phyloP scores from a whole-genome alignment of 129 eudicot genomes.

The Erigeron canadensis region DNA sequence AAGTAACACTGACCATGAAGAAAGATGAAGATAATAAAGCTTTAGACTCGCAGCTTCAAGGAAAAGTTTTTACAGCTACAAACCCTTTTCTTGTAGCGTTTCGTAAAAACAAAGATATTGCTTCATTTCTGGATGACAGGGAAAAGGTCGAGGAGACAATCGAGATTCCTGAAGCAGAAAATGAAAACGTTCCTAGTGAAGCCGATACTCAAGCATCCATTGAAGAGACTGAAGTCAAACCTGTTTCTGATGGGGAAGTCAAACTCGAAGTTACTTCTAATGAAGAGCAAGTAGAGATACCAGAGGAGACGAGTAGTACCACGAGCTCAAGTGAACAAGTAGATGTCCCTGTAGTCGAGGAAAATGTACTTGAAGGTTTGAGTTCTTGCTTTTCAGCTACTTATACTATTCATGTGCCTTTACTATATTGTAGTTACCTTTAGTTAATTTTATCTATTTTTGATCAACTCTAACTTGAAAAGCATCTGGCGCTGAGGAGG shows the following conservation, averaged over 20 bases:
- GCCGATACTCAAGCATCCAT: constrained; percentile 22
- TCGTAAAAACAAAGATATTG: constrained; percentile 61
- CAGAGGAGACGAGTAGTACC: constrained; percentile 24
- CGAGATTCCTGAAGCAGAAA: constrained; percentile 12
- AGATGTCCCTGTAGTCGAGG: constrained; percentile 28
- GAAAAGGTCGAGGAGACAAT: constrained; percentile 41
- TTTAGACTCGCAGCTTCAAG: constrained; percentile 51
- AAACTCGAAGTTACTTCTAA: constrained; percentile 18
- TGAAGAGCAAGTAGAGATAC: constrained; percentile 21
- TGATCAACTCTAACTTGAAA: constrained; percentile 7
- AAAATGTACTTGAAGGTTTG: constrained; percentile 44
- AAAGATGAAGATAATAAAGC: constrained; percentile 48
- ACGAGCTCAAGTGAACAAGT: constrained; percentile 41
- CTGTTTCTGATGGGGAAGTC: constrained; percentile 13
- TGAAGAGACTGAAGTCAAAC: constrained; percentile 32
- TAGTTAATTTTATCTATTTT: not conserved
- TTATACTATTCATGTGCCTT: not conserved
- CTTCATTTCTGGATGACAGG: constrained; percentile 73
- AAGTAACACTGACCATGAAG: constrained; percentile 82
- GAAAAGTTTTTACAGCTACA: constrained; percentile 53
- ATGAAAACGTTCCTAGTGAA: constrained; percentile 28
- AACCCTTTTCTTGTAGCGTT: constrained; percentile 88
- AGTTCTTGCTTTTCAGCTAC: constrained; percentile 16
- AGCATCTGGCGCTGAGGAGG: constrained; percentile 4
- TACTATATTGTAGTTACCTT: not conserved